These are phyloP conservation scores for Colletotrichum cordylinicola DNA, from an alignment of 2,329 filamentous ascomycete genomes.

Conservation along the genomic window DNA sequence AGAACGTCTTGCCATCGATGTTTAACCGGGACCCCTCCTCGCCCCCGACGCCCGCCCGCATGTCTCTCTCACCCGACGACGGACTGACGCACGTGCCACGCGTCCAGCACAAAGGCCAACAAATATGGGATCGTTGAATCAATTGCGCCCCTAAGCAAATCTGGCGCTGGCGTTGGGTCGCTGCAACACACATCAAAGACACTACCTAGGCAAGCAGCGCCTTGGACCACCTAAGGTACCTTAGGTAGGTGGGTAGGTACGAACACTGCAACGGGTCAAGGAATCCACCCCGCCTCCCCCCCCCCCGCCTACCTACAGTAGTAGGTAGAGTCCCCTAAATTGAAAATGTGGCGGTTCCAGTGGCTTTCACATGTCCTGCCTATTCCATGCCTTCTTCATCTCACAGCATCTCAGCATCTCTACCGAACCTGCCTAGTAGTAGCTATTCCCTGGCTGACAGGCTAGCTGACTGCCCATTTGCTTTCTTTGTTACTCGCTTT, in stretches of 20 bases:
- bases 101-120: conserved; percentile 4
- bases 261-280: not conserved
- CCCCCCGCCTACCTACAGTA: not conserved
- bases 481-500: not conserved
- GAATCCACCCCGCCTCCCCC: not conserved
- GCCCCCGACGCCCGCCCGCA: not conserved
- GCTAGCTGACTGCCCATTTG: not conserved
- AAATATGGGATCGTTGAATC: not conserved
- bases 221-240: not conserved
- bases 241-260: not conserved
- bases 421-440: not conserved
- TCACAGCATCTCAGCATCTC: not conserved
- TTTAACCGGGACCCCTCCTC: not conserved
- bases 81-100: conserved; percentile 3
- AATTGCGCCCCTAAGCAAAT: not conserved
- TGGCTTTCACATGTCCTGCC: conserved; percentile 18
- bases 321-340: not conserved
- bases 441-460: not conserved
- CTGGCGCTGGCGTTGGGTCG: not conserved
- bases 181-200: not conserved
- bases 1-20: not conserved
- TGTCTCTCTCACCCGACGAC: not conserved
- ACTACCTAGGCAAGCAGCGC: not conserved
- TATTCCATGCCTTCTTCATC: not conserved
- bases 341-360: not conserved